Evolutionary conservation across 345 rosid genomes (phyloP), one percentile per base, ranked within the genome.

Genomic region (Fremontodendron californicum): DNA sequence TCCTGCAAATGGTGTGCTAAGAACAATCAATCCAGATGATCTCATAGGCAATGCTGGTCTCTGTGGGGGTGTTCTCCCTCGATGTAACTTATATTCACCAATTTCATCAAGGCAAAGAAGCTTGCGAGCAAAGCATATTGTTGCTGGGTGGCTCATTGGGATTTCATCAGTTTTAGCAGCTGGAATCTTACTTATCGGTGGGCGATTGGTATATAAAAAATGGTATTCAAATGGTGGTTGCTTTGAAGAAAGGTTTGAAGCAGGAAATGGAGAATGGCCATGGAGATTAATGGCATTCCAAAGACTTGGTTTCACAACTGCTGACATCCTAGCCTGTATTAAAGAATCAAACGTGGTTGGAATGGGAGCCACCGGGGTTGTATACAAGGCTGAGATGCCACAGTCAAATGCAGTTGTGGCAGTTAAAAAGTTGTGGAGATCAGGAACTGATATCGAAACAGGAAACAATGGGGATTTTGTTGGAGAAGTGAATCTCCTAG

Each of bases 281-380:
- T 96, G 99, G 99, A 89, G 90, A 80, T 66, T 93, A 55, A 84
- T 87, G 90, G 98, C 94, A 81, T 96, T 93, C 89, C 97, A 96
- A 79, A 91, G 96, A 80, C 86, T 96, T 23, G 91, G 90, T 13
- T 93, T 96, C 80, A 90, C 93, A 15, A 87, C 96, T 35, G 62
- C 87, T 27, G 99, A 93, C 72, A 87, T 96, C 75, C 86, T 92
- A 2, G 80, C 92, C 29, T 85, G 94, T 78, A 81, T 96, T 67
- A 90, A 79, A 80, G 99, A 96, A 77, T 85, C 98, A 10, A 93
- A 90, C 61, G 86, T 92, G 79, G 88, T 93, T 27, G 98, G 99
- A 23, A 92, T 90, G 91, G 99, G 97, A 81, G 98, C 94, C 8
- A 93, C 97, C 0, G 99, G 99, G 49, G 82, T 86, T 6, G 98